Evolutionary conservation across 345 rosid genomes (phyloP).

Genomic region (Acer saccharum): DNA sequence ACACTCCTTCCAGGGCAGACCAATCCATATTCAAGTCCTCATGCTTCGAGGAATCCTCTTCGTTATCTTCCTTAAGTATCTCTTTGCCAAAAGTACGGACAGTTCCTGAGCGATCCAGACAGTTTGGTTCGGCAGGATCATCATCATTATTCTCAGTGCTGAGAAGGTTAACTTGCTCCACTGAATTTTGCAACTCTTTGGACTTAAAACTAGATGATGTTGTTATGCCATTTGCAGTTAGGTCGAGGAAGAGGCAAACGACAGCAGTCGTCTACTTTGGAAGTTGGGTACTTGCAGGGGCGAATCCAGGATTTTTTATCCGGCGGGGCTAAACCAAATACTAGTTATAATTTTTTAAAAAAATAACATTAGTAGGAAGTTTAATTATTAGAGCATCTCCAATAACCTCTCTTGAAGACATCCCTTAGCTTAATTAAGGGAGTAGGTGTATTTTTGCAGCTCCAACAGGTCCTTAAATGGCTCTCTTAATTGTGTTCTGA

Average conservation of each 20-base stretch:
- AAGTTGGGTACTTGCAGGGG: slow-evolving; percentile 51
- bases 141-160: slow-evolving; percentile 30
- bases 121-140: slow-evolving; percentile 27
- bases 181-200: slow-evolving; percentile 31
- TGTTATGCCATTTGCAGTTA: slow-evolving; percentile 31
- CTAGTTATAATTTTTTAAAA: no score
- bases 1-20: slow-evolving; percentile 96
- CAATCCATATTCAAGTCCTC: slow-evolving; percentile 58
- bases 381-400: no score
- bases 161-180: slow-evolving; percentile 27
- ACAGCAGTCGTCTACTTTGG: slow-evolving; percentile 97
- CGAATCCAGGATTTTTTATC: no score
- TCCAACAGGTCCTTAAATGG: no score
- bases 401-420: no score
- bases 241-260: slow-evolving; percentile 84
- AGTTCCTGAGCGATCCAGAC: slow-evolving; percentile 42
- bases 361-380: no score
- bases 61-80: slow-evolving; percentile 37
- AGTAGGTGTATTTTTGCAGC: no score
- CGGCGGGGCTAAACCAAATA: no score
- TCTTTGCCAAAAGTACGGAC: slow-evolving; percentile 41
- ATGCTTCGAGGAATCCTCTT: slow-evolving; percentile 41
- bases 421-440: no score
- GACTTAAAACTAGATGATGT: slow-evolving; percentile 45
- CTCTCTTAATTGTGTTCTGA: no score